Evolutionary conservation across 2,329 filamentous ascomycete species (phyloP).

Genomic region (Nemania sp.): DNA sequence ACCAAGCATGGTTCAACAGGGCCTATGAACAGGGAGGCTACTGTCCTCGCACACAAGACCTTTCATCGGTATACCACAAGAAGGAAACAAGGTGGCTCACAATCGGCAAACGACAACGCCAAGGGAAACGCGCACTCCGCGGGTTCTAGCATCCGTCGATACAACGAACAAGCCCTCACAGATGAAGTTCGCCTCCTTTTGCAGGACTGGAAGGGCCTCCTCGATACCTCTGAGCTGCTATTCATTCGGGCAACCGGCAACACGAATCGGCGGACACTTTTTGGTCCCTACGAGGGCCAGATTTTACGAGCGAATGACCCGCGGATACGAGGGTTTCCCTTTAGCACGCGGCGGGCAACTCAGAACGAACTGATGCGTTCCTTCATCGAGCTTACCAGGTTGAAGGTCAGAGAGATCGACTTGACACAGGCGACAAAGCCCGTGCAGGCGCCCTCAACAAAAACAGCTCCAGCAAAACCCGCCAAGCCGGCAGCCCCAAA

Average conservation of each 20-base stretch:
- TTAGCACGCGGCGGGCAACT: slow-evolving; percentile 88
- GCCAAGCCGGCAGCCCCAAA: slow-evolving; percentile 62
- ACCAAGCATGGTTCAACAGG: slow-evolving; percentile 69
- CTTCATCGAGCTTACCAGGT: slow-evolving; percentile 89
- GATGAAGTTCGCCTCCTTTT: slow-evolving; percentile 86
- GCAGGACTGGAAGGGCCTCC: slow-evolving; percentile 80
- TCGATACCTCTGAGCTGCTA: slow-evolving; percentile 81
- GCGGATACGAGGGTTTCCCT: slow-evolving; percentile 85
- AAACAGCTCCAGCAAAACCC: slow-evolving; percentile 50
- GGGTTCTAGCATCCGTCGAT: slow-evolving; percentile 84
- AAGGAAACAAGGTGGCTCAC: slow-evolving; percentile 92
- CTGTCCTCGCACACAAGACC: slow-evolving; percentile 92
- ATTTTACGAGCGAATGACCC: slow-evolving; percentile 79
- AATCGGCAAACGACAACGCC: slow-evolving; percentile 91
- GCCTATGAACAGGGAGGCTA: slow-evolving; percentile 80
- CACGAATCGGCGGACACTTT: slow-evolving; percentile 84
- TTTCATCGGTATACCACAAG: slow-evolving; percentile 97
- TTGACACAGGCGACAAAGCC: slow-evolving; percentile 57
- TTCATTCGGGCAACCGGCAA: slow-evolving; percentile 89
- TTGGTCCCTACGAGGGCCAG: slow-evolving; percentile 89
- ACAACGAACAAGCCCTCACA: slow-evolving; percentile 89
- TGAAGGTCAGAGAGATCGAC: slow-evolving; percentile 81
- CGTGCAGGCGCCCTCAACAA: slow-evolving; percentile 47
- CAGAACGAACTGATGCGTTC: slow-evolving; percentile 93
- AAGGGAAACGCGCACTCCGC: slow-evolving; percentile 94